A percentile compares a stretch with the other conserved stretches of the same genome.
Conservation (phyloP, 2,329 filamentous ascomycete genomes). For the Hawksworthiomyces lignivorus region DNA sequence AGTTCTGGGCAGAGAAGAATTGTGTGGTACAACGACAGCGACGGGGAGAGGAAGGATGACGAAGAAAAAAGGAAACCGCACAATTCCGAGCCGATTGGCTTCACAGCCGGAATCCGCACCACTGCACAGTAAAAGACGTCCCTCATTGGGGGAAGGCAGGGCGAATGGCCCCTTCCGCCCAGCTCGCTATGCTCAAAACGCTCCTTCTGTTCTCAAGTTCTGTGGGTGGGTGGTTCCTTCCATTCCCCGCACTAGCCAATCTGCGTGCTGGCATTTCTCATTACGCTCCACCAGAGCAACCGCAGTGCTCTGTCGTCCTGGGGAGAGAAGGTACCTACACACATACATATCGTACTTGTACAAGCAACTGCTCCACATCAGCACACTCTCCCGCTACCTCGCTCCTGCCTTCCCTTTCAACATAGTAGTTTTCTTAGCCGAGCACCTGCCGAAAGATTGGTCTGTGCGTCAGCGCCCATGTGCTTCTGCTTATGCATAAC, state of each 20-base stretch:
- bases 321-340: too few species aligned
- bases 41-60: slow-evolving; percentile 4
- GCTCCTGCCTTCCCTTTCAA: too few species aligned
- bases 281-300: slow-evolving; percentile 12
- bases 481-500: not conserved
- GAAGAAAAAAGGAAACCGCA: slow-evolving; percentile 14
- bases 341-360: too few species aligned
- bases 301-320: too few species aligned
- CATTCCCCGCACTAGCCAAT: slow-evolving; percentile 11
- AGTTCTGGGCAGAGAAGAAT: too few species aligned
- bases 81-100: slow-evolving; percentile 14
- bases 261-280: slow-evolving; percentile 15
- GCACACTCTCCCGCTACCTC: slow-evolving; percentile 5
- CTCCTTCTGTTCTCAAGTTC: too few species aligned
- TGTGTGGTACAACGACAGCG: too few species aligned
- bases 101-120: not conserved
- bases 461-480: slow-evolving; percentile 1
- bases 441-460: slow-evolving; percentile 12
- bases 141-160: too few species aligned
- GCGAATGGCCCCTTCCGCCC: too few species aligned
- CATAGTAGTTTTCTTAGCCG: slow-evolving; percentile 10
- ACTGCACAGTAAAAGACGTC: too few species aligned
- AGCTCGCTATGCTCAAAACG: too few species aligned
- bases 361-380: too few species aligned
- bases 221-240: not conserved